Base-by-base conservation (phyloP, 306 rosid genomes). In the Rosa rugosa region DNA sequence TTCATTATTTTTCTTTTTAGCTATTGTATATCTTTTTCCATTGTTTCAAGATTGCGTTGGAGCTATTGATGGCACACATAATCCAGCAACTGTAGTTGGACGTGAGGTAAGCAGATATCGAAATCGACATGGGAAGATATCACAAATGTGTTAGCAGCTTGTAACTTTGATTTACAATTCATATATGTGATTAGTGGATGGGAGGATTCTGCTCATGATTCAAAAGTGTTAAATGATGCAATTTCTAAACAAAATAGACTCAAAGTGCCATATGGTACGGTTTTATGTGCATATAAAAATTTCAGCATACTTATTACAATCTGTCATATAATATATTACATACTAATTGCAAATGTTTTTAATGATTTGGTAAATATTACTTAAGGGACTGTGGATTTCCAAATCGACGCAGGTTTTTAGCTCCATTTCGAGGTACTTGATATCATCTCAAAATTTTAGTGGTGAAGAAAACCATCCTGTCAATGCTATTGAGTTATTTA, bases 151-250 rank as follows among this genome's bases (percentile, higher is more conserved):
- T 17, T 67, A 67, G 50, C 27, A 18, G 47, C 50, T 67, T 67
- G 72, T 8, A 40, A 38, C 25, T 67, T 67, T 67, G 7, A 38
- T 38, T 67, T 69, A 18, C 50, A 42, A 38, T 20, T 69, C 8
- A n/a, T 69, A 11, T 69, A 69, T 20, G 53, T 69, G 51, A 5
- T 69, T 69, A 69, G 72, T 40, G 72, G 53, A 22, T 42, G 67
- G 0, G 77, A 73, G 0, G 46, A 18, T n/a, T 36, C 49, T 18
- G 18, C 17, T 27, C 47, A 49, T 34, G 27, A 72, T 50, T 72
- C 44, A 72, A 49, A 34, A 72, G 36, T 54, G 20, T 38, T 11
- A 38, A 69, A 69, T 69, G 6, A 36, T 44, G 47, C 51, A 1
- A 25, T 60, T 60, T 60, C 3, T 4, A 60, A 40, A 60, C 17